Evolutionary conservation across 306 rosid genomes (phyloP), one percentile per base, ranked within the genome.

Genomic region (Pyrus communis): DNA sequence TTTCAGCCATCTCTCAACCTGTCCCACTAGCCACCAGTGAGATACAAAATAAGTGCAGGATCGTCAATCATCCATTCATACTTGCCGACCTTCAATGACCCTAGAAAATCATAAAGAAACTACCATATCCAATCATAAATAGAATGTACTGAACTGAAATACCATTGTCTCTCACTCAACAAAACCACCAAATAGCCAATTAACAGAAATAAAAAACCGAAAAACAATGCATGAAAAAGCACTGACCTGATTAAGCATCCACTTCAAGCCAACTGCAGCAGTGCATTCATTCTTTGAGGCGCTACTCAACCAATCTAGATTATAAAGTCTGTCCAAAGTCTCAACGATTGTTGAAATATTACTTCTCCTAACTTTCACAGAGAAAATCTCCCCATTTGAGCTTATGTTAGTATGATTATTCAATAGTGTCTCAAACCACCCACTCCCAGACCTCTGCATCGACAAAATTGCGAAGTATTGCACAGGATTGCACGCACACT

Each of bases 201-300:
- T 80, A 63, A 66, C 70, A 77, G 62, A 70, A 63, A 45, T 14
- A 4, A 65, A 42, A 45, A 61, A 61, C 6, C 12, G 21, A 15
- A 15, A 51, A 12, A 60, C 3, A 10, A 55, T 52, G 43, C 66
- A 68, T 23, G 43, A 11, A 21, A 43, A 46, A 11, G 15, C 35
- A 67, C 80, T 74, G 75, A 92, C 99, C 97, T 96, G 99, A 86
- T 96, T 96, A 81, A 96, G 98, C 99, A 96, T 96, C 99, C 99
- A 96, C 93, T 96, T 96, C 76, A 96, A 86, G 77, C 99, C 99
- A 83, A 92, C 98, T 4, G 99, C 99, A 82, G 99, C 81, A 0
- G 98, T 91, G 87, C 99, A 96, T 83, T 92, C 99, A 57, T 96
- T 96, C 87, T 91, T 96, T 8, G 99, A 89, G 61, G 99, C 98